phyloP scores from a whole-genome alignment of 495 filamentous ascomycete species.

The Hypoxylon crocopeplum region DNA sequence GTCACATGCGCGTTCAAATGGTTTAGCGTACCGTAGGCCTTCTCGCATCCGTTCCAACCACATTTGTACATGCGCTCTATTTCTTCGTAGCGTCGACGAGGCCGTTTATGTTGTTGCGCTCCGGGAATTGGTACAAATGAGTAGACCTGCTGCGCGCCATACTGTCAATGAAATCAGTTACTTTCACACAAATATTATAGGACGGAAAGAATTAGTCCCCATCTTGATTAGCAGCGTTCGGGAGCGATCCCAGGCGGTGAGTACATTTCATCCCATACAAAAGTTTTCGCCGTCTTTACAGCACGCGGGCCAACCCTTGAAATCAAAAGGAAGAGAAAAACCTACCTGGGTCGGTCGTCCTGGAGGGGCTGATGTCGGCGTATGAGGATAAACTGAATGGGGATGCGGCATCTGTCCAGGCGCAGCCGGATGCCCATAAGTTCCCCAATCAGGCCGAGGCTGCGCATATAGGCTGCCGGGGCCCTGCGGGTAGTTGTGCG shows the following conservation, averaged over 20 bases:
- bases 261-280: background rate
- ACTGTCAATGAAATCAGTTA: constrained; percentile 47
- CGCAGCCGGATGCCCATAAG: constrained; percentile 68
- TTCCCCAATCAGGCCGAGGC: constrained; percentile 79
- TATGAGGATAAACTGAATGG: constrained; percentile 59
- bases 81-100: constrained; percentile 93
- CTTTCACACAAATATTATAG: constrained; percentile 21
- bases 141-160: constrained; percentile 74
- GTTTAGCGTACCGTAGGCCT: constrained; percentile 95
- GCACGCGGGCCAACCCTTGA: background rate
- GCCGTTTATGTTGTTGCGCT: constrained; percentile 96
- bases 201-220: background rate
- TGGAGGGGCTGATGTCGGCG: constrained; percentile 59
- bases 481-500: constrained; percentile 68
- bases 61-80: constrained; percentile 99
- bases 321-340: constrained; percentile 41
- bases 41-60: constrained; percentile 97
- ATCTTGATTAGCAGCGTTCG: constrained; percentile 2
- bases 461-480: constrained; percentile 66
- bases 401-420: constrained; percentile 57
- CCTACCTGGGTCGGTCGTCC: constrained; percentile 77
- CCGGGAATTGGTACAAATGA: constrained; percentile 98
- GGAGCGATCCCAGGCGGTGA: background rate
- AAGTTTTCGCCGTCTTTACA: background rate
- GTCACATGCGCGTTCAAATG: constrained; percentile 97